phyloP scores from a whole-genome alignment of 2,329 filamentous ascomycete genomes.

The Conoideocrella luteorostrata region DNA sequence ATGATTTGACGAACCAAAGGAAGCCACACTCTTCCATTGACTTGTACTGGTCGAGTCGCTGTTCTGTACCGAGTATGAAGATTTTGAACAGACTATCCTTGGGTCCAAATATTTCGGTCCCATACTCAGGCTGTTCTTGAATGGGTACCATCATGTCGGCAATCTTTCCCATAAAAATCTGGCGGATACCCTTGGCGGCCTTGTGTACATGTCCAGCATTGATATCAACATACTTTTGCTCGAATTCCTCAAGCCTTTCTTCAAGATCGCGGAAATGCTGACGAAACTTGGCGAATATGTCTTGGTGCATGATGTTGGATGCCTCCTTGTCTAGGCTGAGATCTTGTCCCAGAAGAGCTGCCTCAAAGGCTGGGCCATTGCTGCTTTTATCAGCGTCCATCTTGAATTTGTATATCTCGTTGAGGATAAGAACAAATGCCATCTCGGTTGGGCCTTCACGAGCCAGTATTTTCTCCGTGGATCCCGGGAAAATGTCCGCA shows the following conservation, averaged over 20 bases:
- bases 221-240: constrained; percentile 44
- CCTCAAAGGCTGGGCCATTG: constrained; percentile 41
- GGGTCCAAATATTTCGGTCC: constrained; percentile 40
- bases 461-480: constrained; percentile 42
- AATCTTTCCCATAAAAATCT: constrained; percentile 44
- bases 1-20: constrained; percentile 47
- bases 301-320: constrained; percentile 8
- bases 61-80: constrained; percentile 41
- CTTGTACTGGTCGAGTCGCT: constrained; percentile 38
- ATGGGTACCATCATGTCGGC: constrained; percentile 40
- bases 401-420: constrained; percentile 44
- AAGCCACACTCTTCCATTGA: constrained; percentile 40
- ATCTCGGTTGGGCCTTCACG: constrained; percentile 55
- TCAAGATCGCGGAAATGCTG: constrained; percentile 36
- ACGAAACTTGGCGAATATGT: constrained; percentile 34
- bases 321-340: constrained; percentile 20
- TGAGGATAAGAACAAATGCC: constrained; percentile 47
- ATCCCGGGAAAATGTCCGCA: constrained; percentile 47
- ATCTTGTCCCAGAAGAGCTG: constrained; percentile 41
- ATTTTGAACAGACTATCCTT: constrained; percentile 52
- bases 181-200: constrained; percentile 41
- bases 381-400: constrained; percentile 34
- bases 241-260: constrained; percentile 35
- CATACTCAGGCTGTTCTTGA: constrained; percentile 41
- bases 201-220: constrained; percentile 46